Evolutionary conservation across 139 green algal species (phyloP), one percentile per base, ranked within the genome.

Genomic region (Picochlorum sp.): DNA sequence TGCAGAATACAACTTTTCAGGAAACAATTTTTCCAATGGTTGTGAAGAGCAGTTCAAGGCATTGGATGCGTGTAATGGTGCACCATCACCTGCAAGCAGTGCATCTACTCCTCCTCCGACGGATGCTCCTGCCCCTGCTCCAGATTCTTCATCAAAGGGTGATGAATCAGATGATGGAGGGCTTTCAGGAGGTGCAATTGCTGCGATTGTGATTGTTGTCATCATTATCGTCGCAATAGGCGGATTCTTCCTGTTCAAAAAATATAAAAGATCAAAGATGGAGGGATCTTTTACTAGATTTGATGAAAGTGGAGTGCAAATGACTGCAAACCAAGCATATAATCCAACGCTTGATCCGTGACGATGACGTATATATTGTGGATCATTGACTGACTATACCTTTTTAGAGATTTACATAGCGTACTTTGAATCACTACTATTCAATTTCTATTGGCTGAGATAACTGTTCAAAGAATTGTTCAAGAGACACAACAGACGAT

Each of bases 151-250:
- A 26, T 34, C 18, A 16, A 20, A 58, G 7, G 23, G 9, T 18
- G 58, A 52, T 21, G 23, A 32, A 18, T 15, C 20, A 18, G 58
- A 23, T 6, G 23, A 2, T 58, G 24, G 58, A 45, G 58, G 58
- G 7, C 23, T 65, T 9, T 58, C n/a, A 28, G 23, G 41, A 28
- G 21, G 58, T 28, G 58, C 58, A 21, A 32, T 65, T 18, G 58
- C 58, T 32, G 58, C 18, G 20, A 65, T 65, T 8, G 58, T 65
- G 23, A 65, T 65, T 59, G 44, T 49, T 1, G 41, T 52, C 6
- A 6, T 65, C 20, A 18, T 26, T 28, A 59, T 65, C n/a, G 58
- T 26, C 44, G 58, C 15, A 18, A 20, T 26, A 18, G 58, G 41
- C 13, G 58, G 58, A 32, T 52, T 32, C 18, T 52, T 65, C 21